A percentile compares a stretch with the other conserved stretches of the same genome.
Evolutionary conservation across 129 eudicot genomes (phyloP).

Genomic region (Artemisia argyi): DNA sequence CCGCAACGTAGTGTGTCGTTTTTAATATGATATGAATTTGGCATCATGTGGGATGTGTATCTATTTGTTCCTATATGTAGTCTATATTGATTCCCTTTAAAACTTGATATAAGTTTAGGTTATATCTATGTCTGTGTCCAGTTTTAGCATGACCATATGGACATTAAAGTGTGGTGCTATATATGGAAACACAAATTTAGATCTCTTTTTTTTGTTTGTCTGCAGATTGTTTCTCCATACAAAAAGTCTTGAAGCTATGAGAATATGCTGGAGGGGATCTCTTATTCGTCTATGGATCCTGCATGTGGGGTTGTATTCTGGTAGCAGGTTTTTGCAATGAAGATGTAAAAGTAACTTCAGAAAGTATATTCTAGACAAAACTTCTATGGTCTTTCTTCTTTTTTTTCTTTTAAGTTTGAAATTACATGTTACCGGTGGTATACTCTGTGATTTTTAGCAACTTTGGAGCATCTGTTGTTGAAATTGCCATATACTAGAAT

Average conservation of each 20-base stretch:
- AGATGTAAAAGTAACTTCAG: too few relatives aligned
- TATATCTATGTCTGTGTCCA: too few relatives aligned
- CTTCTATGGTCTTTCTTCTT: too few relatives aligned
- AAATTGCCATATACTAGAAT: too few relatives aligned
- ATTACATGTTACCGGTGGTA: too few relatives aligned
- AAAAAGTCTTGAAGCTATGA: conserved; percentile 16
- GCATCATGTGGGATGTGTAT: neutral
- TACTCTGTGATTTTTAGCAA: too few relatives aligned
- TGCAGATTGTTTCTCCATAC: conserved; percentile 18
- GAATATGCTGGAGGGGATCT: conserved; percentile 2
- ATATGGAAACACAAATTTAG: conserved; percentile 11
- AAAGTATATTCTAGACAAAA: too few relatives aligned
- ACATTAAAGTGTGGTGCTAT: conserved; percentile 9
- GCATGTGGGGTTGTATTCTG: conserved; percentile 11
- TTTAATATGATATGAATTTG: neutral
- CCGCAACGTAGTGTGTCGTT: neutral
- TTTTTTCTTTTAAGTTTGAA: too few relatives aligned
- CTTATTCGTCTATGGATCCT: conserved; percentile 18
- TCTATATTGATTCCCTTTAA: too few relatives aligned
- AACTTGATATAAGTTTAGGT: too few relatives aligned
- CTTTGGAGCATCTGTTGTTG: too few relatives aligned
- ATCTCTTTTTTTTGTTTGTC: neutral
- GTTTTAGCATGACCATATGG: neutral
- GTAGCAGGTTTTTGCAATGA: neutral
- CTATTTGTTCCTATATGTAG: neutral